Percentiles rank a stretch among this genome's conserved stretches.
phyloP scores from a whole-genome alignment of 352 stramenopile species.

The Thraustotheca clavata region DNA sequence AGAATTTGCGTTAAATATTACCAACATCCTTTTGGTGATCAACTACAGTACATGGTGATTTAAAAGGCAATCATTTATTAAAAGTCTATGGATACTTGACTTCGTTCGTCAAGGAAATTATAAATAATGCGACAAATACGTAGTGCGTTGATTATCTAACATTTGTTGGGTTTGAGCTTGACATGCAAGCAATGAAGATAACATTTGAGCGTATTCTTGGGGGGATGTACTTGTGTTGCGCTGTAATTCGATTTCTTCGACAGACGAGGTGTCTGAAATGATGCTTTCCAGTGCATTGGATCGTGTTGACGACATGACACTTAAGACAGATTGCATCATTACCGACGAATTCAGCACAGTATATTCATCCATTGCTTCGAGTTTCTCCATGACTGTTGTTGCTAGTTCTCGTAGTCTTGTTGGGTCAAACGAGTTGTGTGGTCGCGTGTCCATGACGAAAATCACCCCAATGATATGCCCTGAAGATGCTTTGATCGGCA shows the following conservation, averaged over 20 bases:
- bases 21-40: too few relatives aligned
- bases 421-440: neutral
- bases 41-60: too few relatives aligned
- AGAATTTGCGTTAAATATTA: too few relatives aligned
- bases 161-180: neutral
- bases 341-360: neutral
- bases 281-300: neutral
- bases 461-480: conserved; percentile 4
- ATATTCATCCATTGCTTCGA: neutral
- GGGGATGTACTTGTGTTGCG: neutral
- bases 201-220: neutral
- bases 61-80: too few relatives aligned
- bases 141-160: neutral
- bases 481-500: neutral
- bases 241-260: neutral
- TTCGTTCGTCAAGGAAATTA: too few relatives aligned
- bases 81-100: too few relatives aligned
- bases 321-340: neutral
- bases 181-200: neutral
- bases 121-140: neutral
- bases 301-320: neutral
- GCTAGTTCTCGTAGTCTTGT: neutral
- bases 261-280: neutral
- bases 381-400: neutral
- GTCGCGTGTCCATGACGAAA: conserved; percentile 16